Conservation (phyloP, 768 basidiomycete genomes). For the Gymnopilus dilepis region DNA sequence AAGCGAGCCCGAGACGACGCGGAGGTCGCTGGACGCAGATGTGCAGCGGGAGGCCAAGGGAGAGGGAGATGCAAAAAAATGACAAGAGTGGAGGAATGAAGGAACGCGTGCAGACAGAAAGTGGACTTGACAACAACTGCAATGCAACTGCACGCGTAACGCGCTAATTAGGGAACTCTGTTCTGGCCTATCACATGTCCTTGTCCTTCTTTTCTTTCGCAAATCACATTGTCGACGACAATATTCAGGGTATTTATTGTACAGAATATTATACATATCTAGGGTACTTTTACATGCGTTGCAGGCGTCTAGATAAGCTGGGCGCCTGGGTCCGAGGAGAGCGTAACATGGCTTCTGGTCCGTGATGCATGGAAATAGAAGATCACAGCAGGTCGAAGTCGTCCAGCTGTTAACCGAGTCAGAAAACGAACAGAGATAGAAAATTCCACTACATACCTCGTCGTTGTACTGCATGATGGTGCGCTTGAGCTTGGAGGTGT, state of each 20-base stretch:
- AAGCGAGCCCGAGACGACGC: constrained; percentile 13
- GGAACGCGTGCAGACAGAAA: constrained; percentile 24
- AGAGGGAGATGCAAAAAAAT: not conserved
- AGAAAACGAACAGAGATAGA: constrained; percentile 12
- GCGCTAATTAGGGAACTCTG: constrained; percentile 23
- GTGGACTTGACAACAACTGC: constrained; percentile 26
- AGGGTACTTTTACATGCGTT: not conserved
- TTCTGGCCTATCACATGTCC: constrained; percentile 18
- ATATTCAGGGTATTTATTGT: no score
- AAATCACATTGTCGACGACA: not conserved
- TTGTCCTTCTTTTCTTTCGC: no score
- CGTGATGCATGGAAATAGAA: not conserved
- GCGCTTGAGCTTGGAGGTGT: constrained; percentile 95
- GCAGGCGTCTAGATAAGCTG: no score
- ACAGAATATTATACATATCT: not conserved
- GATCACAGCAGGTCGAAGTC: constrained; percentile 86
- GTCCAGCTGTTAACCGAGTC: constrained; percentile 67
- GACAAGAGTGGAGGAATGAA: constrained; percentile 6
- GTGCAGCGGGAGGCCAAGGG: constrained; percentile 18
- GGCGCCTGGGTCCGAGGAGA: no score
- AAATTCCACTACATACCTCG: constrained; percentile 57
- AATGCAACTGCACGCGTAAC: constrained; percentile 26
- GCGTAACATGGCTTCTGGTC: not conserved
- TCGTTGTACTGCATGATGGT: constrained; percentile 97
- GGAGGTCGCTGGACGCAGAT: constrained; percentile 14